These are phyloP conservation scores for Hypoxylon sp. DNA, from an alignment of 2,329 filamentous ascomycete genomes.

Conservation along the genomic window DNA sequence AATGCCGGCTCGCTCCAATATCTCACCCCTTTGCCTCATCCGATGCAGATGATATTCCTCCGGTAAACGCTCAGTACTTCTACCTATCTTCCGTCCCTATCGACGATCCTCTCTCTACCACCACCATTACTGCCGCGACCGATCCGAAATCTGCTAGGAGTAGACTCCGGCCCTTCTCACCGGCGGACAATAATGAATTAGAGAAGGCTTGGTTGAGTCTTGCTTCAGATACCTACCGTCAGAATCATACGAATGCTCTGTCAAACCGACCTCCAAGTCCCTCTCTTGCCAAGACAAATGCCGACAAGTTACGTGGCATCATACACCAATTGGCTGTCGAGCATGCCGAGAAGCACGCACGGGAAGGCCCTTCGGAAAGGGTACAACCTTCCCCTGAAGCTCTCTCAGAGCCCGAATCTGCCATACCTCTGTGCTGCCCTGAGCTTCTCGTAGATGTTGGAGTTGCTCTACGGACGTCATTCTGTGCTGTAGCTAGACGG, in stretches of 20 bases:
- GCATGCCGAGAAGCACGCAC: constrained; percentile 65
- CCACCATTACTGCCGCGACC: constrained; percentile 65
- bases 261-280: constrained; percentile 55
- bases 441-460: constrained; percentile 64
- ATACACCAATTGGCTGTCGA: constrained; percentile 62
- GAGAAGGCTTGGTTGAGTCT: constrained; percentile 83
- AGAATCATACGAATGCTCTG: constrained; percentile 62
- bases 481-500: constrained; percentile 65
- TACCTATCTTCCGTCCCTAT: constrained; percentile 87
- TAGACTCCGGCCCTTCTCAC: constrained; percentile 82
- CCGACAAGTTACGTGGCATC: constrained; percentile 58
- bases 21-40: constrained; percentile 56
- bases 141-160: constrained; percentile 69
- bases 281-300: constrained; percentile 55
- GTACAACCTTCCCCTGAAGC: constrained; percentile 51
- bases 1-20: constrained; percentile 70
- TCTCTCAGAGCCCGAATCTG: constrained; percentile 50
- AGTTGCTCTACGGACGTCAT: constrained; percentile 63
- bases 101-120: constrained; percentile 86
- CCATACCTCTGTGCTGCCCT: constrained; percentile 63
- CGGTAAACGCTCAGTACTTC: constrained; percentile 82
- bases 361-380: constrained; percentile 55
- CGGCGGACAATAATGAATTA: constrained; percentile 82
- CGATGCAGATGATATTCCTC: constrained; percentile 67
- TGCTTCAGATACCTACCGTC: constrained; percentile 63